These are phyloP conservation scores for Senecio squalidus DNA, from an alignment of 140 eudicot genomes.

Conservation along the genomic window DNA sequence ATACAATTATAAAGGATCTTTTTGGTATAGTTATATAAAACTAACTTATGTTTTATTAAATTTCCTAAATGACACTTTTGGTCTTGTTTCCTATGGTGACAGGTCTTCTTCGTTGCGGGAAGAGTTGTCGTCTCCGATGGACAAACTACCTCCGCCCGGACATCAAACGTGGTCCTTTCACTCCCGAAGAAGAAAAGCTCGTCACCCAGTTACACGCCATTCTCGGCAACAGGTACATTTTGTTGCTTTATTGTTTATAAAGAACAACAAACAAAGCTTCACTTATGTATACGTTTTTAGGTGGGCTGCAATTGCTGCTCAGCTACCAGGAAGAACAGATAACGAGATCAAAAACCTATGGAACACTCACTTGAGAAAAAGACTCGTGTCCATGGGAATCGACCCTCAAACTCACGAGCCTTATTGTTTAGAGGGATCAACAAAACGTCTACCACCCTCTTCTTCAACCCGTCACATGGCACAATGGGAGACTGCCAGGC, in stretches of 20 bases:
- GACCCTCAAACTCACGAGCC: constrained; percentile 86
- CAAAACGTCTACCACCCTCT: constrained; percentile 37
- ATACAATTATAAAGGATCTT: too few species aligned
- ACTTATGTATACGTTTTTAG: constrained; percentile 22
- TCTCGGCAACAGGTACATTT: constrained; percentile 78
- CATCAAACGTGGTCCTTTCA: constrained; percentile 89
- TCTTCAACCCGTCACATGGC: constrained; percentile 93
- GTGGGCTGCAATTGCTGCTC: constrained; percentile 97
- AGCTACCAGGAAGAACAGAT: constrained; percentile 88
- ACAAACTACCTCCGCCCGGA: constrained; percentile 90
- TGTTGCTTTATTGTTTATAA: background rate
- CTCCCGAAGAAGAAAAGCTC: constrained; percentile 73
- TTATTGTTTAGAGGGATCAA: constrained; percentile 13
- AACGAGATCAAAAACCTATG: constrained; percentile 94
- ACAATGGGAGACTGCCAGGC: constrained; percentile 95
- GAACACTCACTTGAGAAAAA: constrained; percentile 78
- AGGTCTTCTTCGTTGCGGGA: constrained; percentile 97
- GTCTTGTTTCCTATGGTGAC: too few species aligned
- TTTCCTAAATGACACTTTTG: too few species aligned
- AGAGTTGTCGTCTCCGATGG: constrained; percentile 94
- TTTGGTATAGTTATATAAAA: too few species aligned
- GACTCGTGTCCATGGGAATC: constrained; percentile 63
- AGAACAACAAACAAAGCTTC: background rate
- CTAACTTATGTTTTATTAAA: too few species aligned
- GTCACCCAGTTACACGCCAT: constrained; percentile 87